Percentiles rank a stretch among this genome's conserved stretches.
These are phyloP conservation scores for Neoboletus subvelutipes DNA, from an alignment of 768 basidiomycete genomes.

Conservation along the genomic window DNA sequence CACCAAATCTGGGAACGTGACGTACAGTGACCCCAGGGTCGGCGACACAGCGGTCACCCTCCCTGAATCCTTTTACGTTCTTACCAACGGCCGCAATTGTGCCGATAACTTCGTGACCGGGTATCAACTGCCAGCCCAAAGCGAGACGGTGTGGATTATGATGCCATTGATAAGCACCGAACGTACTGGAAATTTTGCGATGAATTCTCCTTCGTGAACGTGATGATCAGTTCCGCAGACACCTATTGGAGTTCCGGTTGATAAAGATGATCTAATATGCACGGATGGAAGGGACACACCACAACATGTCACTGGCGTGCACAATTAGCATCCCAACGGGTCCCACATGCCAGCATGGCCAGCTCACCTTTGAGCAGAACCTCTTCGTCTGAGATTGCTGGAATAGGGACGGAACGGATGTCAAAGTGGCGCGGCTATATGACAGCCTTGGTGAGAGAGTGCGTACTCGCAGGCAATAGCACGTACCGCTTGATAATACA, in stretches of 20 bases:
- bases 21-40: conserved; percentile 70
- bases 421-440: conserved; percentile 50
- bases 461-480: conserved; percentile 3
- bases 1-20: conserved; percentile 9
- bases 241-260: conserved; percentile 31
- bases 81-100: conserved; percentile 68
- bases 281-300: conserved; percentile 25
- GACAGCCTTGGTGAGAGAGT: not conserved
- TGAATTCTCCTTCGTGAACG: conserved; percentile 60
- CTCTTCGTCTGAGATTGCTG: conserved; percentile 52
- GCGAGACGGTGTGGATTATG: not conserved
- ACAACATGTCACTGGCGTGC: conserved; percentile 37
- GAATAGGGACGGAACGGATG: conserved; percentile 51
- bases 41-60: conserved; percentile 79
- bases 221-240: conserved; percentile 58
- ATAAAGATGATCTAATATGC: not conserved
- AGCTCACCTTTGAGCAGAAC: conserved; percentile 56
- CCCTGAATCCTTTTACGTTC: conserved; percentile 66
- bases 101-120: conserved; percentile 72
- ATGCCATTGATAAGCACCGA: not conserved
- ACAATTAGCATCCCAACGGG: not conserved
- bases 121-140: conserved; percentile 48
- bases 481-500: conserved; percentile 45
- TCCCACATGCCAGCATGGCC: not conserved
- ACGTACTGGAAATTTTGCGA: conserved; percentile 50